Evolutionary conservation across 2,329 filamentous ascomycete genomes (phyloP).

Genomic region (Pyrenophora seminiperda): DNA sequence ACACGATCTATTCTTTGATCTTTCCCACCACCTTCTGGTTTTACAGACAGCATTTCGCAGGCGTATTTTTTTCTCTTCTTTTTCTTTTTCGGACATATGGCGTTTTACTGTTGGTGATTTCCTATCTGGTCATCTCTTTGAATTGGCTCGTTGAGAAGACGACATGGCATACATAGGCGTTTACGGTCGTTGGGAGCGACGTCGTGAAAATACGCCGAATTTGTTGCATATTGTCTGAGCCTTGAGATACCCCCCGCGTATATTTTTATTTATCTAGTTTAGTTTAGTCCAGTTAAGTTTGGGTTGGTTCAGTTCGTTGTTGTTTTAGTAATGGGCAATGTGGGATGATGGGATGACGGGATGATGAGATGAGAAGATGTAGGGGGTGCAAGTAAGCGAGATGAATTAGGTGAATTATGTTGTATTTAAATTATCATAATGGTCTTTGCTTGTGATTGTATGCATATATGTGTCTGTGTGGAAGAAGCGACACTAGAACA

Average conservation of each 20-base stretch:
- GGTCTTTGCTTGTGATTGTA: too few relatives aligned
- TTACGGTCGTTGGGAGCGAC: conserved; percentile 34
- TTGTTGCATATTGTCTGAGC: conserved; percentile 20
- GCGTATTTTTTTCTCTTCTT: not conserved
- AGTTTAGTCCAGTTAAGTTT: too few relatives aligned
- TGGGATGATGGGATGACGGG: not conserved
- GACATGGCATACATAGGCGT: conserved; percentile 23
- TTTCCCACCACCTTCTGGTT: not conserved
- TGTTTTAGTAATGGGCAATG: not conserved
- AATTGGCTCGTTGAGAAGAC: conserved; percentile 26
- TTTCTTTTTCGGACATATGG: conserved; percentile 3
- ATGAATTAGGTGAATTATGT: too few relatives aligned
- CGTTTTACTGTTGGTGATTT: not conserved
- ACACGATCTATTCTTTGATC: not conserved
- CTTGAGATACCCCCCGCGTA: conserved; percentile 28
- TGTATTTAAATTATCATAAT: too few relatives aligned
- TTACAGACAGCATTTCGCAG: not conserved
- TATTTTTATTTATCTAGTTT: conserved; percentile 9
- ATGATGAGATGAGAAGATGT: not conserved
- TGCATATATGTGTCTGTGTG: too few relatives aligned
- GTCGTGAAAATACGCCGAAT: conserved; percentile 18
- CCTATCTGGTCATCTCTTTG: conserved; percentile 12
- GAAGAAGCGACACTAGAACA: too few relatives aligned
- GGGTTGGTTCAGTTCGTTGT: not conserved
- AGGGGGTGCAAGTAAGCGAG: too few relatives aligned